Evolutionary conservation across 306 rosid species (phyloP).

Genomic region (Carpinus fangiana): DNA sequence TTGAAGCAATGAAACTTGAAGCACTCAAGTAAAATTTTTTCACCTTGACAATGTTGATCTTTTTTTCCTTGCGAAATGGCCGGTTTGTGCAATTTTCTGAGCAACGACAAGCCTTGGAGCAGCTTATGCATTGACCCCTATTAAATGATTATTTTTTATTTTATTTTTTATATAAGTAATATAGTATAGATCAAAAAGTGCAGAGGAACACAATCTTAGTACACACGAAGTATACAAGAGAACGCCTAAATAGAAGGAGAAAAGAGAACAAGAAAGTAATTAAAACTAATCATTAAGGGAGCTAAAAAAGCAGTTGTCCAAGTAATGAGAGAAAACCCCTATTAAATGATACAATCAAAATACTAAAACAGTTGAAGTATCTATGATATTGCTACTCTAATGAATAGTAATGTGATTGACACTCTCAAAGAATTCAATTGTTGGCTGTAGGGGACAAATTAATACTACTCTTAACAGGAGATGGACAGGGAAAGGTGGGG

Average conservation of each 20-base stretch:
- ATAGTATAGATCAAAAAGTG: no score
- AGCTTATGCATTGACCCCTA: constrained; percentile 96
- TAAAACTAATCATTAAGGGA: no score
- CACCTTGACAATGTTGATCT: constrained; percentile 77
- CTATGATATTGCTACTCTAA: neutral
- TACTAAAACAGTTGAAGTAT: neutral
- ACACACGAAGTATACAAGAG: no score
- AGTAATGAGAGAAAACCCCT: constrained; percentile 41
- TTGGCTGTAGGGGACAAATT: neutral
- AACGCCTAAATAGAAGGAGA: no score
- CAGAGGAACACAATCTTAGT: no score
- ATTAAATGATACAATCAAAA: constrained; percentile 24
- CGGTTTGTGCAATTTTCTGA: constrained; percentile 77
- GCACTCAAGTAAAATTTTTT: constrained; percentile 18
- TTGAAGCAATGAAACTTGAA: neutral
- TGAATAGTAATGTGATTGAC: neutral
- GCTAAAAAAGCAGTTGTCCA: no score
- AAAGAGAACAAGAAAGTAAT: no score
- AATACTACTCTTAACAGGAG: neutral
- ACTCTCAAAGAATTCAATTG: neutral
- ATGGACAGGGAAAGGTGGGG: neutral
- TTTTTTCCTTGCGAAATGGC: constrained; percentile 92
- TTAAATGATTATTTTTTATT: constrained; percentile 3
- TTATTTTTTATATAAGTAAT: no score
- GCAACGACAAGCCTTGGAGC: constrained; percentile 88